phyloP scores from a whole-genome alignment of 192 early-diverging fungal species.

The Coemansia sp. region DNA sequence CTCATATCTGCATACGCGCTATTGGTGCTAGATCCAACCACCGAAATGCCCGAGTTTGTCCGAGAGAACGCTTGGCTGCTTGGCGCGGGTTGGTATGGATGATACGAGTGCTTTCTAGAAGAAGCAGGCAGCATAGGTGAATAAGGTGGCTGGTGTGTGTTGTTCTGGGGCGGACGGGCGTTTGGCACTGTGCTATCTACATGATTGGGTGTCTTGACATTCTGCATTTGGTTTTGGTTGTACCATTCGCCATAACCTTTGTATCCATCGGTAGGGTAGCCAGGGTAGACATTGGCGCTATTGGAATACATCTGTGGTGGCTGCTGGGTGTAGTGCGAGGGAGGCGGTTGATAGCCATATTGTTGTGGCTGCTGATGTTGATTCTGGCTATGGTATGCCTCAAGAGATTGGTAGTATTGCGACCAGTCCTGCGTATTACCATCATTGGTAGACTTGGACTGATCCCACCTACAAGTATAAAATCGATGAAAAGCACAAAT shows the following conservation, averaged over 20 bases:
- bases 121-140: background rate
- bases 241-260: slow-evolving; percentile 10
- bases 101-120: background rate
- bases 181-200: background rate
- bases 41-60: background rate
- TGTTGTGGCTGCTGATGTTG: slow-evolving; percentile 22
- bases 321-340: background rate
- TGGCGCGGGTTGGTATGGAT: background rate
- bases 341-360: slow-evolving; percentile 4
- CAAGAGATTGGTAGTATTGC: slow-evolving; percentile 47
- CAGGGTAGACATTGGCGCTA: background rate
- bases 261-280: slow-evolving; percentile 7
- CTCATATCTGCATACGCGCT: background rate
- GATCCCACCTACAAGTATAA: slow-evolving; percentile 43
- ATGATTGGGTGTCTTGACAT: background rate
- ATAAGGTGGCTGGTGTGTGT: background rate
- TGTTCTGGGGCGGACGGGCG: background rate
- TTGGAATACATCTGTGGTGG: background rate
- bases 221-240: slow-evolving; percentile 4
- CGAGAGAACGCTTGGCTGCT: background rate
- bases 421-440: slow-evolving; percentile 43
- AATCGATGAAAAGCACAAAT: background rate
- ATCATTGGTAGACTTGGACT: slow-evolving; percentile 14
- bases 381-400: slow-evolving; percentile 38
- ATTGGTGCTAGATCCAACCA: slow-evolving; percentile 3